Percentiles rank a stretch among this genome's conserved stretches.
Evolutionary conservation across 192 early-diverging fungal genomes (phyloP).

Genomic region (Obelidium mucronatum): DNA sequence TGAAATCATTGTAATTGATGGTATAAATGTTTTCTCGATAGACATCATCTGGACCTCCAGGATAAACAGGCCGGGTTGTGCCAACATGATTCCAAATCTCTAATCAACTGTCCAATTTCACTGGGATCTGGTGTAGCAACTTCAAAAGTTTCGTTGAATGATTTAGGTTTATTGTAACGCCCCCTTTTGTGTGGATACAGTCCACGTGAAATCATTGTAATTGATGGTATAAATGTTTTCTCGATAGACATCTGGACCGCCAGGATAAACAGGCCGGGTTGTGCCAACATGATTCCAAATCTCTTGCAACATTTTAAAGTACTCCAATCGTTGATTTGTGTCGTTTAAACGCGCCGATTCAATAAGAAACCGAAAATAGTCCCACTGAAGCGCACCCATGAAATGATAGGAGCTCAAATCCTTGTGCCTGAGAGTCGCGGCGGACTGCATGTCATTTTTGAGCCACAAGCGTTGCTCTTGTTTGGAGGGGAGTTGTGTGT

Average conservation of each 20-base stretch:
- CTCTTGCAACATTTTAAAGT: not conserved
- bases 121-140: too few relatives aligned
- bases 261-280: not conserved
- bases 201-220: too few relatives aligned
- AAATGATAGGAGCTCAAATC: not conserved
- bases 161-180: too few relatives aligned
- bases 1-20: too few relatives aligned
- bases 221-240: not conserved
- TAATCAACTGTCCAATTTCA: too few relatives aligned
- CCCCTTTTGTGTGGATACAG: too few relatives aligned
- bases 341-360: not conserved
- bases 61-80: not conserved
- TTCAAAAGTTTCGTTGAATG: too few relatives aligned
- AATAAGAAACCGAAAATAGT: not conserved
- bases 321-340: not conserved
- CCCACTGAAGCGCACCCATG: not conserved
- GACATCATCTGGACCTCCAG: not conserved
- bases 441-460: not conserved
- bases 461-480: not conserved
- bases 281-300: slow-evolving; percentile 9
- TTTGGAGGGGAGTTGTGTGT: not conserved
- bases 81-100: slow-evolving; percentile 15
- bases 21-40: not conserved
- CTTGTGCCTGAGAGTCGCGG: too few relatives aligned
- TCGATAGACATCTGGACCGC: not conserved